Base-by-base conservation (phyloP, 2,329 filamentous ascomycete genomes). In the Colletotrichum scovillei region DNA sequence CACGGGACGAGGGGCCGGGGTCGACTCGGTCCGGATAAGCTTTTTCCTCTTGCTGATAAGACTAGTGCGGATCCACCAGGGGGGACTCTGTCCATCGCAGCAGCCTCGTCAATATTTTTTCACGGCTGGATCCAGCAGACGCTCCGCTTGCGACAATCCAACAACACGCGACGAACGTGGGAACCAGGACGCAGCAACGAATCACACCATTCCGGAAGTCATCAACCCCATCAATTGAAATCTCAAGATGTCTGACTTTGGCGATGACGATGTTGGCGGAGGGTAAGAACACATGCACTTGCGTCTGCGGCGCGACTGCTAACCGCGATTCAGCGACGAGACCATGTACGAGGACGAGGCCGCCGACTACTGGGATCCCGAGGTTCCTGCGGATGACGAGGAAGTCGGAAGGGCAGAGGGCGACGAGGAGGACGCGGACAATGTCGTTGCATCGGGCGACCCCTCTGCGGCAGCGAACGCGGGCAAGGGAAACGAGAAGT, bases 161-260 rank as follows among this genome's bases (percentile, higher is more conserved):
- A 19, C 59, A 69, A 30, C 22, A 55, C 63, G 63, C 67, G 63
- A 63, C 56, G 22, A 52, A 35, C 38, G 53, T 24, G 30, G 30
- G 53, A 32, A 19, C 46, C 46, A 57, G 26, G 70, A 22, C 19
- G 4, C 8, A 57, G 24, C 24, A 32, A 28, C 16, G 26, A 24
- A 57, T 53, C 35, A 16, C 57, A 60, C 6, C 11, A 26, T 22
- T 63, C 46, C 28, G n/a, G n/a, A 32, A 57, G 58, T 12, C 30
- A 30, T 8, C 49, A 52, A 22, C 2, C 24, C 22, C 49, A 32
- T 24, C 19, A 57, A 56, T 28, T 19, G 46, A 46, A 4, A 42
- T 38, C 52, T 42, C 63, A 84, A 71, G 24, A 94, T 95, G 93
- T 95, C 92, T 83, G 92, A 94, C 84, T 92, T 92, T 84, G 92